Evolutionary conservation across 768 basidiomycete species (phyloP).

Genomic region (Termitomyces sp.): DNA sequence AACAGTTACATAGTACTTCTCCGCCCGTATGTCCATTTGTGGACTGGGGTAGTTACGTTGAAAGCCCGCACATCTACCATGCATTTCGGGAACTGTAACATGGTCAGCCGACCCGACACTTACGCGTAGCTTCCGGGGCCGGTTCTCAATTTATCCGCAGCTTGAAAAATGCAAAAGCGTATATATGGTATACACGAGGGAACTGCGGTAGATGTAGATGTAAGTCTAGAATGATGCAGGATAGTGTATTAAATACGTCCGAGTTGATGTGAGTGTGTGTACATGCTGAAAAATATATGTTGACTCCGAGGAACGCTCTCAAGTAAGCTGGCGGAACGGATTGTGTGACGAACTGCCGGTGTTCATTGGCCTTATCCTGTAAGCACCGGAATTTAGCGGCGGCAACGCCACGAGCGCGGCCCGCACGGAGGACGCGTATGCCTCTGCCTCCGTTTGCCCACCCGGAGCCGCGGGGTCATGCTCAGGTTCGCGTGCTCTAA

Average conservation of each 20-base stretch:
- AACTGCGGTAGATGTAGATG: not conserved
- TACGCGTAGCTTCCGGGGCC: conserved; percentile 3
- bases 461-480: conserved; percentile 14
- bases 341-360: conserved; percentile 50
- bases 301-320: not conserved
- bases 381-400: conserved; percentile 28
- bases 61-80: not conserved
- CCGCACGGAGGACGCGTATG: conserved; percentile 49
- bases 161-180: conserved; percentile 4
- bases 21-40: not conserved
- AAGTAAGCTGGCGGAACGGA: conserved; percentile 39
- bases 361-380: conserved; percentile 37
- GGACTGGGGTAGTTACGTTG: conserved; percentile 8
- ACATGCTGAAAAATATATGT: not conserved
- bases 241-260: not conserved
- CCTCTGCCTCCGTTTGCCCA: conserved; percentile 54
- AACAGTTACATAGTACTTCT: not conserved
- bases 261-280: not conserved
- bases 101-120: conserved; percentile 14
- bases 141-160: conserved; percentile 8
- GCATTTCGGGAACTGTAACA: not conserved
- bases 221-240: conserved; percentile 2
- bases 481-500: conserved; percentile 11
- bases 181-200: conserved; percentile 8
- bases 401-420: conserved; percentile 25